Evolutionary conservation across 164 flowering plant genomes (phyloP).

Genomic region (Macadamia integrifolia): DNA sequence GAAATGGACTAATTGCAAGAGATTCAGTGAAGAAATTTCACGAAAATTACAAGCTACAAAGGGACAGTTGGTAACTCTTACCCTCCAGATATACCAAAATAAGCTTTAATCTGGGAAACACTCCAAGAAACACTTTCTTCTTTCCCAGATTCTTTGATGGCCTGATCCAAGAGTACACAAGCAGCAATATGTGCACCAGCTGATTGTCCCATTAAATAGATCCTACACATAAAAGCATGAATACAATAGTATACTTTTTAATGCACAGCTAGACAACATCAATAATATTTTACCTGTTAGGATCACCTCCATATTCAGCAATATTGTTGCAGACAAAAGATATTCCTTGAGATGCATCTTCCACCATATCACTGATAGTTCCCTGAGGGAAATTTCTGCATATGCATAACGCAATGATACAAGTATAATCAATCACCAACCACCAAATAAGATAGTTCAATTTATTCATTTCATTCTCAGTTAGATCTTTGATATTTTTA

Average conservation of each 20-base stretch:
- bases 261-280: neutral
- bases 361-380: slow-evolving; percentile 90
- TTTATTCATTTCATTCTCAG: neutral
- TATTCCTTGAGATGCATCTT: slow-evolving; percentile 79
- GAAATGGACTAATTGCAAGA: no score
- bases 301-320: slow-evolving; percentile 94
- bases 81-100: slow-evolving; percentile 99
- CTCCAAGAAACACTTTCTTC: slow-evolving; percentile 61
- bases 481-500: neutral
- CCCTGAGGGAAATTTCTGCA: slow-evolving; percentile 97
- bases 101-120: slow-evolving; percentile 78
- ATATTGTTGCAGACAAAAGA: slow-evolving; percentile 81
- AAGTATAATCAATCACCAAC: neutral
- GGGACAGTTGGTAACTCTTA: slow-evolving; percentile 19
- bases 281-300: slow-evolving; percentile 49
- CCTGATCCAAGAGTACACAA: slow-evolving; percentile 80
- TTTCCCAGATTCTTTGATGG: slow-evolving; percentile 60
- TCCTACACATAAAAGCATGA: slow-evolving; percentile 30
- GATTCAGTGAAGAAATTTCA: no score
- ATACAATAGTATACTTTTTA: neutral
- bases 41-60: no score
- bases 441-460: neutral
- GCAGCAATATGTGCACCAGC: slow-evolving; percentile 98
- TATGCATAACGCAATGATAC: slow-evolving; percentile 9
- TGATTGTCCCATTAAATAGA: slow-evolving; percentile 93